Conservation (phyloP, 2,329 filamentous ascomycete species). For the Thelonectria rubi region DNA sequence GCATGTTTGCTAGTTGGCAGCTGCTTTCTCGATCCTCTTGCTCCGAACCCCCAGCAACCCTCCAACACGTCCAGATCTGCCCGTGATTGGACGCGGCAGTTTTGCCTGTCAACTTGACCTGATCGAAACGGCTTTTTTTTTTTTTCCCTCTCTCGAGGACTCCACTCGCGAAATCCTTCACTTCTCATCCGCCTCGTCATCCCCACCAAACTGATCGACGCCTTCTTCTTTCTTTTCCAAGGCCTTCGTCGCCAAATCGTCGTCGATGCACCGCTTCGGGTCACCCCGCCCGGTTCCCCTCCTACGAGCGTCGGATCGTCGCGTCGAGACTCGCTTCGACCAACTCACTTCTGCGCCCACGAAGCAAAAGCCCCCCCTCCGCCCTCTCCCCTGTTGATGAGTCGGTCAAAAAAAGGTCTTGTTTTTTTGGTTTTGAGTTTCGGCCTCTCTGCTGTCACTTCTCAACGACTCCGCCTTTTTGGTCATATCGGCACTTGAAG, state of each 20-base stretch:
- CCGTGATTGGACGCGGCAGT: slow-evolving; percentile 1
- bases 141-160: background rate
- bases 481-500: background rate
- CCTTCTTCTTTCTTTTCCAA: background rate
- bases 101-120: background rate
- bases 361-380: background rate
- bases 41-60: slow-evolving; percentile 18
- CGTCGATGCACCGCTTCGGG: no score
- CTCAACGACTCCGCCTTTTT: slow-evolving; percentile 1
- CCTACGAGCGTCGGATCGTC: slow-evolving; percentile 16
- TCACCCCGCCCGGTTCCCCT: background rate
- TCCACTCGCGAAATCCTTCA: background rate
- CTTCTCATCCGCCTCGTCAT: background rate
- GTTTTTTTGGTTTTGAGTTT: background rate
- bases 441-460: background rate
- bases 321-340: slow-evolving; percentile 12
- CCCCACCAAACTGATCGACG: slow-evolving; percentile 17
- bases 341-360: slow-evolving; percentile 28
- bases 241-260: background rate
- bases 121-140: slow-evolving; percentile 7
- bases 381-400: background rate
- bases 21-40: background rate
- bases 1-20: background rate
- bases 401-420: no score
- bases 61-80: background rate